These are phyloP conservation scores for Penicillium cosmopolitanum DNA, from an alignment of 495 filamentous ascomycete genomes.

Conservation along the genomic window DNA sequence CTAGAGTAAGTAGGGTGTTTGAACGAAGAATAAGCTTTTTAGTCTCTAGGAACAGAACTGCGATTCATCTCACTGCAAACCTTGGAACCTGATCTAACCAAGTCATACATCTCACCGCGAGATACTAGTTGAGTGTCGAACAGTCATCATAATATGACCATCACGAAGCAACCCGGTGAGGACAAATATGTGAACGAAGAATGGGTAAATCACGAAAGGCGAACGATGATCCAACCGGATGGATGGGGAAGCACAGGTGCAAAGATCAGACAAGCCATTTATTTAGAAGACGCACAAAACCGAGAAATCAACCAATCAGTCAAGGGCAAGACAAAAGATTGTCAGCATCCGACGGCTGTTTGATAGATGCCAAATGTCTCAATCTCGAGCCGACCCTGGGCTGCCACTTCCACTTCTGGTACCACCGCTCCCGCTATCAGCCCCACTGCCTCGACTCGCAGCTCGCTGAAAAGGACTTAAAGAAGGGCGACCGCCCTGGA, in stretches of 20 bases:
- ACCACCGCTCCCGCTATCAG: slow-evolving; percentile 49
- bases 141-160: slow-evolving; percentile 10
- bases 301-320: slow-evolving; percentile 11
- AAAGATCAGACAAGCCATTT: slow-evolving; percentile 9
- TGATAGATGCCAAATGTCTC: slow-evolving; percentile 20
- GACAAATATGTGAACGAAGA: slow-evolving; percentile 7
- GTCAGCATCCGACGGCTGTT: neutral
- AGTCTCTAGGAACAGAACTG: slow-evolving; percentile 28
- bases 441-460: slow-evolving; percentile 49
- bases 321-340: slow-evolving; percentile 9
- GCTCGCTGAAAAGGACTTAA: slow-evolving; percentile 48
- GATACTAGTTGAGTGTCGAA: slow-evolving; percentile 5
- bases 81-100: slow-evolving; percentile 14
- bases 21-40: slow-evolving; percentile 28
- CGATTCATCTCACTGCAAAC: slow-evolving; percentile 25
- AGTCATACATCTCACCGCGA: slow-evolving; percentile 19
- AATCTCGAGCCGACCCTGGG: slow-evolving; percentile 45
- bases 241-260: slow-evolving; percentile 16
- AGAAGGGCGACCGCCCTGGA: slow-evolving; percentile 36
- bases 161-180: slow-evolving; percentile 15
- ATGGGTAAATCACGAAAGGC: slow-evolving; percentile 9
- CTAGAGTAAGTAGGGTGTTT: too few relatives aligned
- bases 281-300: slow-evolving; percentile 13
- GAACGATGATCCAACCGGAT: slow-evolving; percentile 10
- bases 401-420: slow-evolving; percentile 50